phyloP scores from a whole-genome alignment of 306 rosid species.

The Mimosa pudica region DNA sequence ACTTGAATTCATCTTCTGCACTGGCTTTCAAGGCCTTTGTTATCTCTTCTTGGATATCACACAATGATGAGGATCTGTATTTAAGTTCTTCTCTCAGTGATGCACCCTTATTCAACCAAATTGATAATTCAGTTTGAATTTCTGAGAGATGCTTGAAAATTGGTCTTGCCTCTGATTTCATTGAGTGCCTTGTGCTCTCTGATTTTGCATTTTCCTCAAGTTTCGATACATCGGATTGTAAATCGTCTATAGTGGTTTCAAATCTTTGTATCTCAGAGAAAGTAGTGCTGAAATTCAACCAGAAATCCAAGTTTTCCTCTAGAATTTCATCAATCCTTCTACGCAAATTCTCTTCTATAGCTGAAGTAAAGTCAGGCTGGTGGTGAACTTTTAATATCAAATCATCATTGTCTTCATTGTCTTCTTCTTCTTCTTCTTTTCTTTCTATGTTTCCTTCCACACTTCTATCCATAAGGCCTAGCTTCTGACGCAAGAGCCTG shows the following conservation, averaged over 20 bases:
- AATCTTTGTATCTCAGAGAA: conserved; percentile 73
- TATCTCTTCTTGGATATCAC: conserved; percentile 81
- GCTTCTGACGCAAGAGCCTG: conserved; percentile 62
- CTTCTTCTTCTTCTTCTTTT: conserved; percentile 36
- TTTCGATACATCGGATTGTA: conserved; percentile 57
- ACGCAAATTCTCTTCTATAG: conserved; percentile 71
- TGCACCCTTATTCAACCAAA: conserved; percentile 65
- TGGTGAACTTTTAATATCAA: conserved; percentile 33
- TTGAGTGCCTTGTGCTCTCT: conserved; percentile 44
- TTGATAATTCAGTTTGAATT: conserved; percentile 67
- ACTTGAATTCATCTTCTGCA: conserved; percentile 85
- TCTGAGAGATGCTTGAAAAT: conserved; percentile 82
- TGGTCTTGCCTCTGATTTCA: conserved; percentile 79
- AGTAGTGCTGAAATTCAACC: conserved; percentile 80
- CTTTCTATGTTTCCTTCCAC: conserved; percentile 48
- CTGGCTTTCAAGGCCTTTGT: conserved; percentile 75
- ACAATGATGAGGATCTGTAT: conserved; percentile 70
- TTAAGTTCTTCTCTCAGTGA: conserved; percentile 70
- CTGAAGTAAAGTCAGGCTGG: conserved; percentile 48
- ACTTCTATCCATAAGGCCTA: conserved; percentile 60
- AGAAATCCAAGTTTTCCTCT: conserved; percentile 86
- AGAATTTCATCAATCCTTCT: conserved; percentile 71
- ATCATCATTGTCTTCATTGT: not conserved
- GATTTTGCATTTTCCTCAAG: conserved; percentile 51
- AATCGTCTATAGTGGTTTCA: conserved; percentile 64